Evolutionary conservation across 768 basidiomycete genomes (phyloP), one percentile per base, ranked within the genome.

Genomic region (Lactarius psammicola): DNA sequence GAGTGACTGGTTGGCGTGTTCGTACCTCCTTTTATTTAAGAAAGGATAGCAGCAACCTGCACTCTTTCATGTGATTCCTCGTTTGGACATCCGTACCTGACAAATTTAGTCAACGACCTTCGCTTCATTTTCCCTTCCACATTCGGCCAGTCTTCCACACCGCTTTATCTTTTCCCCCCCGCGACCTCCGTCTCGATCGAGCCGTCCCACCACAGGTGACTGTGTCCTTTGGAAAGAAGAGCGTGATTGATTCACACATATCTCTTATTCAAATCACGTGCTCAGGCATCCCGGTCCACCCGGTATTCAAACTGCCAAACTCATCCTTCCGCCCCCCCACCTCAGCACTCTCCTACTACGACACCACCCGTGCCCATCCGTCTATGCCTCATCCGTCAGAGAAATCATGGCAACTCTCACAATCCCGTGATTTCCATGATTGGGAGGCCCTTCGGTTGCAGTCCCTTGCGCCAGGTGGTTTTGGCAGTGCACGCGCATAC

Each of bases 391-490:
- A 46, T 1, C 6, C 20, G 15, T 40, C 33, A 46, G 63, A 64
- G 23, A 64, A 63, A 58, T 38, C 17, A 28, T 40, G 15, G 18
- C 54, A 49, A 34, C 3, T 33, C 20, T 17, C 38, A 13, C 17
- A 20, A n/a, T 20, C 36, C 10, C 38, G 28, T 28, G 40, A n/a
- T 6, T 18, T 44, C 0, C 46, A 76, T 62, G 78, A 80, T 68
- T 88, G 85, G 86, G 72, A 77, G 1, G 72, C 65, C 2, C 77
- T 85, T 46, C 78, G 83, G 64, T 70, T 69, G 59, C 74, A 74
- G 59, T 88, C 87, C 67, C 74, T 89, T 20, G 70, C 71, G 51
- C 83, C 85, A 38, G 81, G 85, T n/a, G 89, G 89, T 4, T 90
- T 91, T 70, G 85, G 87, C 28, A 73, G 75, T 11, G 80, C 81